phyloP scores from a whole-genome alignment of 2,329 filamentous ascomycete species.

The Fusarium cicatricum region DNA sequence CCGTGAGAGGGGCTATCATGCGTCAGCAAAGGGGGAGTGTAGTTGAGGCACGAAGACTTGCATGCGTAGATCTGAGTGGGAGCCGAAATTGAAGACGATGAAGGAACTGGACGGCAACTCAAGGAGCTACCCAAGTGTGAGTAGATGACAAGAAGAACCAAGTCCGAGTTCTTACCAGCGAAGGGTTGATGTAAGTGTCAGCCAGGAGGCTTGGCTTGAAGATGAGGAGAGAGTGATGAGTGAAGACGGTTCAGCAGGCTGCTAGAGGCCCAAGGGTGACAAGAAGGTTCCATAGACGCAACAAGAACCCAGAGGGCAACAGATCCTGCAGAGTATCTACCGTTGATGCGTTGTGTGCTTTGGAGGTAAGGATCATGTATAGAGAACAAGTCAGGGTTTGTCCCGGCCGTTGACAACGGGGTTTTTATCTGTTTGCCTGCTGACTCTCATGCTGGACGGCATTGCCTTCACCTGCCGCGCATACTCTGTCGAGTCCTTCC shows the following conservation, averaged over 20 bases:
- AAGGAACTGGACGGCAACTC: background rate
- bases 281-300: constrained; percentile 26
- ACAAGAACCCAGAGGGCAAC: constrained; percentile 10
- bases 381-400: constrained; percentile 6
- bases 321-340: background rate
- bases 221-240: background rate
- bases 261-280: constrained; percentile 9
- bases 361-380: background rate
- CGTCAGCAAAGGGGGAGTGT: background rate
- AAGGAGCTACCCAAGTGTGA: background rate
- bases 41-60: background rate
- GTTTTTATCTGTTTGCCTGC: background rate
- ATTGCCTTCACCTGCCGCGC: constrained; percentile 1
- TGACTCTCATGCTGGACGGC: constrained; percentile 3
- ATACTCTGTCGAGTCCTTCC: constrained; percentile 7
- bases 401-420: background rate
- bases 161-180: background rate
- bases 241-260: background rate
- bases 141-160: background rate
- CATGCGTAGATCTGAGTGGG: background rate
- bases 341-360: background rate
- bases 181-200: background rate
- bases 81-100: background rate
- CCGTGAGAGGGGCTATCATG: background rate
- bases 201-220: background rate